Evolutionary conservation across 2,329 filamentous ascomycete species (phyloP).

Genomic region (Mollisia scopiformis): DNA sequence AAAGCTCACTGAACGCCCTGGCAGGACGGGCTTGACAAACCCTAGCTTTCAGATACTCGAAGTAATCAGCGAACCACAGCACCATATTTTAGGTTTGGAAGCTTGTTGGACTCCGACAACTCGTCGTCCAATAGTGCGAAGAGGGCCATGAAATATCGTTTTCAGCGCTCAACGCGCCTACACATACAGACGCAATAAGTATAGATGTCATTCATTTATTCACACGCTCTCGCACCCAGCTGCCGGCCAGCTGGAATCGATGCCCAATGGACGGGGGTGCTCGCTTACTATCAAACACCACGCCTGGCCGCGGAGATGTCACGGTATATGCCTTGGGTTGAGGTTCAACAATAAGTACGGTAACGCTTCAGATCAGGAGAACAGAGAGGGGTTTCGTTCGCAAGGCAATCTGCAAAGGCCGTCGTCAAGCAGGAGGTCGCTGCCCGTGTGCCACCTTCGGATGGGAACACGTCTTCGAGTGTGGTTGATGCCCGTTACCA

Average conservation of each 20-base stretch:
- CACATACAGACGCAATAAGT: background rate
- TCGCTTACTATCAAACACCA: background rate
- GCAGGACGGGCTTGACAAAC: slow-evolving; percentile 5
- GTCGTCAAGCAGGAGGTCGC: background rate
- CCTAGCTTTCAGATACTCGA: background rate
- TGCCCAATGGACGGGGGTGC: background rate
- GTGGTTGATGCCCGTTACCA: background rate
- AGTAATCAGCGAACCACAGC: too few relatives aligned
- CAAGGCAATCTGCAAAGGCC: background rate
- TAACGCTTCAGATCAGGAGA: background rate
- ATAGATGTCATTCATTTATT: background rate
- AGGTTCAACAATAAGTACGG: too few relatives aligned
- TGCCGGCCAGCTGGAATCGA: too few relatives aligned
- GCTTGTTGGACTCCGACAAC: slow-evolving; percentile 13
- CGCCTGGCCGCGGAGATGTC: background rate
- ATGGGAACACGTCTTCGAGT: background rate
- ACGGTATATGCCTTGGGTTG: background rate
- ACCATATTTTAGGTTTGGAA: background rate
- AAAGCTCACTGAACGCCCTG: slow-evolving; percentile 1
- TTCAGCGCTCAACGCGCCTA: slow-evolving; percentile 17
- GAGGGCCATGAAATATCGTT: slow-evolving; percentile 2
- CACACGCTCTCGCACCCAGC: too few relatives aligned
- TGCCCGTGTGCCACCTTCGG: background rate
- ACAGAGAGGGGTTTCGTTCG: background rate
- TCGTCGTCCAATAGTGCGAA: slow-evolving; percentile 23